Base-by-base conservation (phyloP, 2,329 filamentous ascomycete species). In the Apiospora aurea region DNA sequence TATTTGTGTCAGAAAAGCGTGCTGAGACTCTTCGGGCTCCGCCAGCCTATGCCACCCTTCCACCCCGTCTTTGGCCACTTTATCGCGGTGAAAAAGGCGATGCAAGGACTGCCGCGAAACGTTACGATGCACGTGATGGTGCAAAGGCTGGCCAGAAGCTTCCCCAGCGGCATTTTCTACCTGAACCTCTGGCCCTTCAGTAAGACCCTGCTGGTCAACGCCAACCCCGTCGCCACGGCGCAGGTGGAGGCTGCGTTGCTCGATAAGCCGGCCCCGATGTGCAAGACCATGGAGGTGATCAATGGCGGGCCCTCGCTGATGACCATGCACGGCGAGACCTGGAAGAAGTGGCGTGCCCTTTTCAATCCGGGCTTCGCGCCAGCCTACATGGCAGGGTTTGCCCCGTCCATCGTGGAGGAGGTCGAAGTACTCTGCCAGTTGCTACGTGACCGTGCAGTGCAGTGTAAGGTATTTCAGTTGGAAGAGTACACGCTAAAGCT, bases 251-350 rank as follows among this genome's bases (percentile, higher is more conserved):
- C 74, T 14, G 74, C 73, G 2, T 72, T 66, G 24, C 71, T 77
- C 26, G 71, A 73, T 69, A 77, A 77, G 70, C 73, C 73, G 10
- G 7, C 24, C 10, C 53, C 26, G 4, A 74, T 76, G 34, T 74
- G 73, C 44, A 38, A 26, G 4, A 75, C 70, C 0, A 38, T 72
- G 81, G 87, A 77, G 21, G 66, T 74, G 43, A 75, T 76, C 57
- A 76, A 71, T 26, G 74, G 74, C 10, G 86, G 86, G 14, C 86
- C 87, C 71, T 86, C 87, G 67, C 85, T 84, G 51, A 79, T 85
- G 67, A 72, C 75, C 2, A 75, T 76, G 86, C 87, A 76, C 78
- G 85, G 69, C 47, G 66, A 41, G 14, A 73, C 72, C 14, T 79
- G 76, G 75, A 78, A 78, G 72, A 71, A 74, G 70, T 77, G 75